These are phyloP conservation scores for Funneliformis caledonium DNA, from an alignment of 371 early-diverging fungal genomes.

Conservation along the genomic window DNA sequence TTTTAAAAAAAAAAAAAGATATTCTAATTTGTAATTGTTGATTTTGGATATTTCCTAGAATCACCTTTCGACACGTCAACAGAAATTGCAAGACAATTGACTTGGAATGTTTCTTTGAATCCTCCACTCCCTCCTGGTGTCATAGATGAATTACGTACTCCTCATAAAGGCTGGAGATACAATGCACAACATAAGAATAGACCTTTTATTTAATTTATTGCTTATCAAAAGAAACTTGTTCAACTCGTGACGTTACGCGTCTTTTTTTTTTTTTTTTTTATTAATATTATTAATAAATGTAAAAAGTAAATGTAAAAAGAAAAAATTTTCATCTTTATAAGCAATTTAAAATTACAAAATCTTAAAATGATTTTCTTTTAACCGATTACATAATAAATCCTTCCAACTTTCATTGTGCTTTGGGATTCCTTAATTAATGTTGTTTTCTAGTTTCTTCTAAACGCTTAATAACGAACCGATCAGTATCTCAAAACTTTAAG, in stretches of 20 bases:
- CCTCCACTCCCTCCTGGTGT: slow-evolving; percentile 28
- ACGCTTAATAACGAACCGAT: slow-evolving; percentile 70
- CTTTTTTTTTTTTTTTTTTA: not conserved
- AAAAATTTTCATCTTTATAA: not conserved
- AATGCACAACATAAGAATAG: slow-evolving; percentile 14
- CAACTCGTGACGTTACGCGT: not conserved
- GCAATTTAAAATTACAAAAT: not conserved
- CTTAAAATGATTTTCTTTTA: too few species aligned
- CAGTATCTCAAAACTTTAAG: slow-evolving; percentile 84
- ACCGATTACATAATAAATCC: not conserved
- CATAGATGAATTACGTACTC: slow-evolving; percentile 29
- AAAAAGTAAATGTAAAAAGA: not conserved
- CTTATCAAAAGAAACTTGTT: not conserved
- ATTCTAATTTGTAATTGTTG: not conserved
- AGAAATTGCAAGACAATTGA: slow-evolving; percentile 11
- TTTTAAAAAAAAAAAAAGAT: not conserved
- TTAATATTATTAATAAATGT: too few species aligned
- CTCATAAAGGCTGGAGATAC: slow-evolving; percentile 34
- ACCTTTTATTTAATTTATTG: slow-evolving; percentile 20
- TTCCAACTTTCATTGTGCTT: not conserved
- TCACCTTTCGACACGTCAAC: slow-evolving; percentile 15
- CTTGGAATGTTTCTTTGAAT: not conserved
- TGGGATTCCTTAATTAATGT: not conserved
- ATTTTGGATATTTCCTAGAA: slow-evolving; percentile 5
- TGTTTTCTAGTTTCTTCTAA: slow-evolving; percentile 50